Conservation (phyloP, 805 yeast genomes). For the Spathaspora sp. region DNA sequence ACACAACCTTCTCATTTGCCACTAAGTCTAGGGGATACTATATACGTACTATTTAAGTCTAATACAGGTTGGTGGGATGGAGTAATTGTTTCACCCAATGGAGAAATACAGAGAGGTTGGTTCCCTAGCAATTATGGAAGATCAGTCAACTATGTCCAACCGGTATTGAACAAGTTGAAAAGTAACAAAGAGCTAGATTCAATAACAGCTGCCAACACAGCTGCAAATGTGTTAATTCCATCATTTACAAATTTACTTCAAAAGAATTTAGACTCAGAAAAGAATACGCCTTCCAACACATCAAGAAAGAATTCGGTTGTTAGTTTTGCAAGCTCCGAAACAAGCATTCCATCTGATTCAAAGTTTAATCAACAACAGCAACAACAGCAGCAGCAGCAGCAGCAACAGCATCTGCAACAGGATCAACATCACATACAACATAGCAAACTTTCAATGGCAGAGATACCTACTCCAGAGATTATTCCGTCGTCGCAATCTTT, state of each 20-base stretch:
- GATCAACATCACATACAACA: not conserved
- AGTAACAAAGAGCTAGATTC: slow-evolving; percentile 39
- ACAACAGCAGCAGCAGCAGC: slow-evolving; percentile 3
- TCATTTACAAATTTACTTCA: slow-evolving; percentile 35
- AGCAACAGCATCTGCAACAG: not conserved
- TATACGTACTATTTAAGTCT: slow-evolving; percentile 64
- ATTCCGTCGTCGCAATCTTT: not conserved
- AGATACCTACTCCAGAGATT: not conserved
- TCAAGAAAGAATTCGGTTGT: slow-evolving; percentile 47
- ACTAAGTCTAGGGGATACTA: slow-evolving; percentile 60
- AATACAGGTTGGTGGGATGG: slow-evolving; percentile 91
- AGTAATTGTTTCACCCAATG: slow-evolving; percentile 31
- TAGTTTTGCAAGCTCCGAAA: slow-evolving; percentile 46
- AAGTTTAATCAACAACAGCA: slow-evolving; percentile 7
- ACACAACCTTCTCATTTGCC: slow-evolving; percentile 51
- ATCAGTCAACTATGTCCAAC: slow-evolving; percentile 41
- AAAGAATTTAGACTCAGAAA: slow-evolving; percentile 33
- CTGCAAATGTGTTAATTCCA: slow-evolving; percentile 43
- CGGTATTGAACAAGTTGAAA: slow-evolving; percentile 34
- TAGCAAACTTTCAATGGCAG: not conserved
- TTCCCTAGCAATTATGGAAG: slow-evolving; percentile 68
- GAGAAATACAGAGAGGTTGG: slow-evolving; percentile 69
- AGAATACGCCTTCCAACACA: slow-evolving; percentile 28
- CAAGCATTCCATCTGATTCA: slow-evolving; percentile 23
- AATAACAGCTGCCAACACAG: slow-evolving; percentile 44